phyloP scores from a whole-genome alignment of 306 rosid genomes.

The Medicago truncatula region DNA sequence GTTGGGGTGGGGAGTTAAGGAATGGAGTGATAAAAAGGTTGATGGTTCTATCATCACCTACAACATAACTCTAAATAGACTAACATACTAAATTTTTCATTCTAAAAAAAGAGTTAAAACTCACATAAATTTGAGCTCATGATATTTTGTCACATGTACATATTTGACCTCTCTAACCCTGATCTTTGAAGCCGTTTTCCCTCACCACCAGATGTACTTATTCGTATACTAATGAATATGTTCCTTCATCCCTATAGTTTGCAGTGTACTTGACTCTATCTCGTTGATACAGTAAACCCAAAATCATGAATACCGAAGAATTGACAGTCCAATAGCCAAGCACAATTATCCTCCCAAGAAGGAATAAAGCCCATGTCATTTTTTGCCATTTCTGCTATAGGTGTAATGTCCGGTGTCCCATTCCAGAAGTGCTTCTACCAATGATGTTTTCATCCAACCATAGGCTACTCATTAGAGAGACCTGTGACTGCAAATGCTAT shows the following conservation, averaged over 20 bases:
- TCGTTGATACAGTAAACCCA: slow-evolving; percentile 59
- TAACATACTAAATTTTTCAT: not conserved
- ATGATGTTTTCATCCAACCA: slow-evolving; percentile 64
- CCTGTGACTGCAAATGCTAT: slow-evolving; percentile 55
- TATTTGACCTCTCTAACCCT: not conserved
- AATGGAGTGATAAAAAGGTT: not conserved
- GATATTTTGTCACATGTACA: slow-evolving; percentile 22
- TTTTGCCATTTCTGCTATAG: slow-evolving; percentile 31
- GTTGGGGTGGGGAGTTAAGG: not conserved
- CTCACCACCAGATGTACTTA: not conserved
- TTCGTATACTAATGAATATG: slow-evolving; percentile 37
- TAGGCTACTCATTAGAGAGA: slow-evolving; percentile 51
- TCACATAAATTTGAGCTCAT: slow-evolving; percentile 30
- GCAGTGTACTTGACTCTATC: slow-evolving; percentile 52
- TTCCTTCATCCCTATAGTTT: slow-evolving; percentile 51
- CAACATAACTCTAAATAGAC: not conserved
- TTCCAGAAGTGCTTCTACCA: slow-evolving; percentile 47
- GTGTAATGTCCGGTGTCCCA: slow-evolving; percentile 63
- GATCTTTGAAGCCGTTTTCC: not conserved
- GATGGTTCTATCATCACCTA: not conserved
- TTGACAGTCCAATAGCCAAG: slow-evolving; percentile 75
- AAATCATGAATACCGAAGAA: slow-evolving; percentile 83
- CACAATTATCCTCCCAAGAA: slow-evolving; percentile 63
- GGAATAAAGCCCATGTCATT: slow-evolving; percentile 42
- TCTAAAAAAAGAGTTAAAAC: not conserved